Evolutionary conservation across 345 rosid genomes (phyloP).

Genomic region (Dipteronia sinensis): DNA sequence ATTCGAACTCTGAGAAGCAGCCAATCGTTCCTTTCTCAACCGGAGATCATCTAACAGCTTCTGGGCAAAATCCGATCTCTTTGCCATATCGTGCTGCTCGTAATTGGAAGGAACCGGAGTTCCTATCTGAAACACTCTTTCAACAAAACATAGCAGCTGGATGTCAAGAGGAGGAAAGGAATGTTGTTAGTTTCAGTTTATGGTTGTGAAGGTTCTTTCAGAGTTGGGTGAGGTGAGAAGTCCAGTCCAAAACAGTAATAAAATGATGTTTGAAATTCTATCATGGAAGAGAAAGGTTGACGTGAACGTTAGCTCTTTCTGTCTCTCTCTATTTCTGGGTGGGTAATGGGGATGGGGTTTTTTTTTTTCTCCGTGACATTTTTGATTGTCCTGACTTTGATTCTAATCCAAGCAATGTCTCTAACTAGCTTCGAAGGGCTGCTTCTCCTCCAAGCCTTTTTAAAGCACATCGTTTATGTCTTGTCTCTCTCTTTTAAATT

Average conservation of each 20-base stretch:
- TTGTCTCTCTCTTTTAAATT: too few relatives aligned
- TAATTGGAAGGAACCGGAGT: conserved; percentile 16
- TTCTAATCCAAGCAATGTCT: conserved; percentile 75
- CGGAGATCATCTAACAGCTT: conserved; percentile 92
- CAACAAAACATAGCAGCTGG: not conserved
- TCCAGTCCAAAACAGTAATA: conserved; percentile 36
- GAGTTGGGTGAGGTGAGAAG: conserved; percentile 73
- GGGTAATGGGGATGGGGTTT: not conserved
- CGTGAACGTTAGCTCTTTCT: conserved; percentile 61
- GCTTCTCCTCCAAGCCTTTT: conserved; percentile 46
- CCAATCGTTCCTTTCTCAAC: conserved; percentile 71
- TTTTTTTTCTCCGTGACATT: conserved; percentile 16
- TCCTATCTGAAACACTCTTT: conserved; percentile 19
- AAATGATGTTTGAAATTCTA: conserved; percentile 28
- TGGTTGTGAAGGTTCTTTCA: conserved; percentile 74
- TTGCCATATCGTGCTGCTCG: conserved; percentile 50
- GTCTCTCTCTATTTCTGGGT: conserved; percentile 15
- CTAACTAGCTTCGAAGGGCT: conserved; percentile 37
- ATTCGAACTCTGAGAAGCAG: conserved; percentile 51
- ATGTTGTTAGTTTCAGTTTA: conserved; percentile 26
- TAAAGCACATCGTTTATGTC: not conserved
- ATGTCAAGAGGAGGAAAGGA: conserved; percentile 10
- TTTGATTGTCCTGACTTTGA: conserved; percentile 50
- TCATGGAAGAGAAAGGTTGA: conserved; percentile 50
- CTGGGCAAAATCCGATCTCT: conserved; percentile 86